Evolutionary conservation across 345 rosid genomes (phyloP).

Genomic region (Hibiscus trionum): DNA sequence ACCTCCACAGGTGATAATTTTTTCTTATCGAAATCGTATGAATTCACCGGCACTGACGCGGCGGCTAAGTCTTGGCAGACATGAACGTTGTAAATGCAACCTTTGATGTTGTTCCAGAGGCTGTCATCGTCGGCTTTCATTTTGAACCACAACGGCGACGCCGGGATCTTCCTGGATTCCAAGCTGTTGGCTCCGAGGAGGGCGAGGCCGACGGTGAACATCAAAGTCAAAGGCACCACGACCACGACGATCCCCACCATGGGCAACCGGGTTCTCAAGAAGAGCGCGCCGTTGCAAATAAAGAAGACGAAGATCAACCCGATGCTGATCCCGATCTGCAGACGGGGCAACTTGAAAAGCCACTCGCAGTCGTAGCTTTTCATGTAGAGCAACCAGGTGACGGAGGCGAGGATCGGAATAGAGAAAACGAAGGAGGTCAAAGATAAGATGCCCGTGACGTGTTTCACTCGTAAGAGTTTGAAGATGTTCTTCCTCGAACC

Average conservation of each 20-base stretch:
- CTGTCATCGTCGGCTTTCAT: slow-evolving; percentile 29
- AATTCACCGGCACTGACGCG: slow-evolving; percentile 18
- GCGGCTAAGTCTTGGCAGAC: slow-evolving; percentile 35
- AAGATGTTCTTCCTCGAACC: not conserved
- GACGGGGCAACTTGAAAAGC: slow-evolving; percentile 43
- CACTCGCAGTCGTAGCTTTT: slow-evolving; percentile 63
- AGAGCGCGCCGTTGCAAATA: slow-evolving; percentile 31
- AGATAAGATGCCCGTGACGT: slow-evolving; percentile 26
- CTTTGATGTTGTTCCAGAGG: slow-evolving; percentile 29
- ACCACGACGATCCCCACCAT: slow-evolving; percentile 46
- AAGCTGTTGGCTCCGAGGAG: slow-evolving; percentile 50
- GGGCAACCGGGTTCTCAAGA: slow-evolving; percentile 35
- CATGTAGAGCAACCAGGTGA: slow-evolving; percentile 64
- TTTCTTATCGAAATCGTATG: slow-evolving; percentile 27
- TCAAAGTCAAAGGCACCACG: slow-evolving; percentile 41
- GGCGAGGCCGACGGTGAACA: slow-evolving; percentile 51
- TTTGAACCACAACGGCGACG: slow-evolving; percentile 36
- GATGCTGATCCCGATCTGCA: slow-evolving; percentile 39
- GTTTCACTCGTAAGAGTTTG: not conserved
- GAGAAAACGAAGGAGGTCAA: slow-evolving; percentile 42
- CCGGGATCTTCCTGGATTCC: slow-evolving; percentile 23
- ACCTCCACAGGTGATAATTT: slow-evolving; percentile 59
- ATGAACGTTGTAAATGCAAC: slow-evolving; percentile 46
- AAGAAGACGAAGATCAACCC: slow-evolving; percentile 44
- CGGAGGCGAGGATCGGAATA: slow-evolving; percentile 50